Evolutionary conservation across 345 rosid genomes (phyloP).

Genomic region (Erodium maritimum): DNA sequence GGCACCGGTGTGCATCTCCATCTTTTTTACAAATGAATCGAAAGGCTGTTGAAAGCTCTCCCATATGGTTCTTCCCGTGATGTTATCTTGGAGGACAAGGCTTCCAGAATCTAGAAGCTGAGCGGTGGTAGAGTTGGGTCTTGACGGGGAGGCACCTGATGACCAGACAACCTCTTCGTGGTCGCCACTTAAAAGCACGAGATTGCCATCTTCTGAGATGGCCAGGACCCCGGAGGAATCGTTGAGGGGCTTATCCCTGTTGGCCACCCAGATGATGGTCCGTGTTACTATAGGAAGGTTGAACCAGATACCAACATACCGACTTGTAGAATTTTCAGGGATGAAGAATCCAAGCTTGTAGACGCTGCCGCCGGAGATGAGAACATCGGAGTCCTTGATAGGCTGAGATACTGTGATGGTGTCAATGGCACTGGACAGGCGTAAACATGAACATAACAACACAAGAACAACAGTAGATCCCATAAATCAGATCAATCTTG

Average conservation of each 20-base stretch:
- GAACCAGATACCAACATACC: slow-evolving; percentile 51
- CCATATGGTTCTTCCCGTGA: slow-evolving; percentile 26
- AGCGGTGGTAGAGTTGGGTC: slow-evolving; percentile 20
- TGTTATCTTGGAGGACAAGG: slow-evolving; percentile 24
- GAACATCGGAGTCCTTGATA: slow-evolving; percentile 26
- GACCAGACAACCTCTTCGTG: slow-evolving; percentile 35
- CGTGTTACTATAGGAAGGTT: slow-evolving; percentile 8
- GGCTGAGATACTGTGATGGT: slow-evolving; percentile 18
- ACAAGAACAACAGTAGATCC: slow-evolving; percentile 7
- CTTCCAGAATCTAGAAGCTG: slow-evolving; percentile 40
- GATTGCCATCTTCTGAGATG: slow-evolving; percentile 36
- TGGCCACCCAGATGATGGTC: slow-evolving; percentile 42
- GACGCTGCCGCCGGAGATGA: slow-evolving; percentile 17
- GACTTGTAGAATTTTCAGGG: slow-evolving; percentile 24
- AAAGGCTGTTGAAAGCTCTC: slow-evolving; percentile 44
- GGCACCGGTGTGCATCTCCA: slow-evolving; percentile 22
- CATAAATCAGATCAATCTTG: background rate
- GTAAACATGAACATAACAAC: slow-evolving; percentile 4
- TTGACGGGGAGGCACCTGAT: slow-evolving; percentile 21
- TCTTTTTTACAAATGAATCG: slow-evolving; percentile 17
- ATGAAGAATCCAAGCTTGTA: slow-evolving; percentile 51
- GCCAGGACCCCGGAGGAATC: slow-evolving; percentile 32
- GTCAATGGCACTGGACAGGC: slow-evolving; percentile 16
- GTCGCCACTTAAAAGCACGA: slow-evolving; percentile 28
- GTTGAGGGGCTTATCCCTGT: slow-evolving; percentile 27